Percentiles rank a stretch among this genome's conserved stretches.
phyloP scores from a whole-genome alignment of 148 eudicot species.

The Rhododendron griersonianum region DNA sequence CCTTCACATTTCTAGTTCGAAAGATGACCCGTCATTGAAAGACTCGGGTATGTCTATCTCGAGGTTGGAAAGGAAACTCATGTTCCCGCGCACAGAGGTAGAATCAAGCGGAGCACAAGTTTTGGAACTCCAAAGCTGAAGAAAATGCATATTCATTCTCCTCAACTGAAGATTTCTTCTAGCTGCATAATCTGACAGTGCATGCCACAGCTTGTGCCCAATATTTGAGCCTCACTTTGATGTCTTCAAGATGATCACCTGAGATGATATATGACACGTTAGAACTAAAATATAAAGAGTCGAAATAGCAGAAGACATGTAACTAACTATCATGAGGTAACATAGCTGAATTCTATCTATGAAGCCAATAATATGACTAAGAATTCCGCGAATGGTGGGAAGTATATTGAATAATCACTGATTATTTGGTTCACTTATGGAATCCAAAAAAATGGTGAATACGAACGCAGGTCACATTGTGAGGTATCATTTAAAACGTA shows the following conservation, averaged over 20 bases:
- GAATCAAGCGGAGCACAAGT: background rate
- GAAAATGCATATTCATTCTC: slow-evolving; percentile 1
- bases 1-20: background rate
- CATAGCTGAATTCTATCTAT: too few relatives aligned
- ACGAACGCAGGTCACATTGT: too few relatives aligned
- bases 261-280: background rate
- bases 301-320: background rate
- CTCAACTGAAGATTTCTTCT: background rate
- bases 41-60: slow-evolving; percentile 13
- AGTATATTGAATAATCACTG: background rate
- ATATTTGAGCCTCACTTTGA: slow-evolving; percentile 62
- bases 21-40: slow-evolving; percentile 12
- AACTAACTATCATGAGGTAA: too few relatives aligned
- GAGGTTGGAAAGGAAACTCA: slow-evolving; percentile 5
- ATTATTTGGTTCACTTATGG: too few relatives aligned
- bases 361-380: background rate
- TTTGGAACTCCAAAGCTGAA: background rate
- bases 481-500: too few relatives aligned
- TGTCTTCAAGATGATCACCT: slow-evolving; percentile 78
- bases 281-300: background rate
- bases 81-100: background rate
- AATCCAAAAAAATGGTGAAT: too few relatives aligned
- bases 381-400: background rate
- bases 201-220: slow-evolving; percentile 83
- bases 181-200: slow-evolving; percentile 60